phyloP scores from a whole-genome alignment of 352 stramenopile genomes.

The Phytophthora uliginosa region DNA sequence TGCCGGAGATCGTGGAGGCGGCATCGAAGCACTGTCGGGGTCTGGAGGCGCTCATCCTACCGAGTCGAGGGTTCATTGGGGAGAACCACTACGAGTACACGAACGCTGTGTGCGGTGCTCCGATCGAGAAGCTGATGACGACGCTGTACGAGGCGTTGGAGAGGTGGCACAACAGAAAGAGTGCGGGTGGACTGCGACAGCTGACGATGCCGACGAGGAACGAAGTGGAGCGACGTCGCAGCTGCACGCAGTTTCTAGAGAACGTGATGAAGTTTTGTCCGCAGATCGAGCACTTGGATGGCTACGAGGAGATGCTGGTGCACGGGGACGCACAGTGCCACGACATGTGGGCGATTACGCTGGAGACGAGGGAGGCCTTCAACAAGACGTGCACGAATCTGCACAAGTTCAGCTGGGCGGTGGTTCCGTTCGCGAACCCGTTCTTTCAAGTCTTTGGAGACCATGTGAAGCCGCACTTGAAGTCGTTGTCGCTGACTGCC shows the following conservation, averaged over 20 bases:
- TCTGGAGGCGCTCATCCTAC: constrained; percentile 28
- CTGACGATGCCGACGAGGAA: constrained; percentile 27
- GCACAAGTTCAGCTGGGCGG: constrained; percentile 27
- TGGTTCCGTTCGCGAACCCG: constrained; percentile 33
- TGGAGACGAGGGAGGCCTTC: constrained; percentile 30
- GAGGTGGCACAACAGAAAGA: constrained; percentile 20
- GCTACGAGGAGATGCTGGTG: constrained; percentile 6
- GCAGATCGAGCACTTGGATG: constrained; percentile 34
- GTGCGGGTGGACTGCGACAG: constrained; percentile 22
- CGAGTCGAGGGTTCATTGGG: background rate
- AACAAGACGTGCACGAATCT: constrained; percentile 29
- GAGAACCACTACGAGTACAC: background rate
- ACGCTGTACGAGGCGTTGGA: constrained; percentile 23
- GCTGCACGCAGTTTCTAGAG: constrained; percentile 26
- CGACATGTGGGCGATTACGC: constrained; percentile 28
- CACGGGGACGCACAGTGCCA: constrained; percentile 19
- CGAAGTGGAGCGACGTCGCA: constrained; percentile 6
- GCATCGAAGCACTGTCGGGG: constrained; percentile 21
- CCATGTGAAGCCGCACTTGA: constrained; percentile 35
- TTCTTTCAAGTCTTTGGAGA: constrained; percentile 44
- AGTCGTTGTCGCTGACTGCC: constrained; percentile 19
- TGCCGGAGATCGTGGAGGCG: constrained; percentile 19
- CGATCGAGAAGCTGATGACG: constrained; percentile 11
- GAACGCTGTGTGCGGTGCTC: background rate
- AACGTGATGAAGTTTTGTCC: constrained; percentile 31